Conservation (phyloP, 2,329 filamentous ascomycete genomes). For the Geosmithia morbida region DNA sequence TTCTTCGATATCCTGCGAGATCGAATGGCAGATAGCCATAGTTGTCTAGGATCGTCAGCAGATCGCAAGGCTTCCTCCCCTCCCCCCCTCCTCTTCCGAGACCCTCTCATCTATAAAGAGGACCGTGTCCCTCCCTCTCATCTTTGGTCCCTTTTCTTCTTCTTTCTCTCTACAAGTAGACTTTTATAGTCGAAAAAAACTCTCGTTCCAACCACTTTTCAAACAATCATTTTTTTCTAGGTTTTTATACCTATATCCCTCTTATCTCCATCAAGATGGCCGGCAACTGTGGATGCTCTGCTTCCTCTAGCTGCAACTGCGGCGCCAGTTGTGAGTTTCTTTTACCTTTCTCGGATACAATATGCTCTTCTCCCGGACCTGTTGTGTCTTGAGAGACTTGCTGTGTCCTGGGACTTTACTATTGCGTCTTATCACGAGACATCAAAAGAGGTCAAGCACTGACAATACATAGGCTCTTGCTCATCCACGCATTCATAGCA, state of each 20-base stretch:
- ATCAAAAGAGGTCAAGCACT: background rate
- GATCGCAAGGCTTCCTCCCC: no score
- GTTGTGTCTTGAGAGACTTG: background rate
- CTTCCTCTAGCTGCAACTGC: conserved; percentile 19
- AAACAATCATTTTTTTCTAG: background rate
- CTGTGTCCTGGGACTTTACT: no score
- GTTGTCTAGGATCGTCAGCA: no score
- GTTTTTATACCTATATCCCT: conserved; percentile 2
- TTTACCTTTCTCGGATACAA: background rate
- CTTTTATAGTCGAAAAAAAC: conserved; percentile 3
- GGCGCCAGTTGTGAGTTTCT: conserved; percentile 18
- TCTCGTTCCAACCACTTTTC: background rate
- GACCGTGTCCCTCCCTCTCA: background rate
- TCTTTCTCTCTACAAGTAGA: conserved; percentile 3
- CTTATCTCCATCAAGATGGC: conserved; percentile 15
- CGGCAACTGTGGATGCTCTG: conserved; percentile 19
- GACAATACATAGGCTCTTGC: conserved; percentile 1
- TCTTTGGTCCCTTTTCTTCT: background rate
- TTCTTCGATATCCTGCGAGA: no score
- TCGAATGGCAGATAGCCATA: no score
- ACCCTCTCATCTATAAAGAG: conserved; percentile 2
- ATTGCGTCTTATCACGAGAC: no score
- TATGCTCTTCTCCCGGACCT: background rate
- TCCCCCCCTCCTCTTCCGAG: no score
- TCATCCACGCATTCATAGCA: conserved; percentile 2